Conservation (phyloP, 352 stramenopile genomes). For the Phytophthora cactorum region DNA sequence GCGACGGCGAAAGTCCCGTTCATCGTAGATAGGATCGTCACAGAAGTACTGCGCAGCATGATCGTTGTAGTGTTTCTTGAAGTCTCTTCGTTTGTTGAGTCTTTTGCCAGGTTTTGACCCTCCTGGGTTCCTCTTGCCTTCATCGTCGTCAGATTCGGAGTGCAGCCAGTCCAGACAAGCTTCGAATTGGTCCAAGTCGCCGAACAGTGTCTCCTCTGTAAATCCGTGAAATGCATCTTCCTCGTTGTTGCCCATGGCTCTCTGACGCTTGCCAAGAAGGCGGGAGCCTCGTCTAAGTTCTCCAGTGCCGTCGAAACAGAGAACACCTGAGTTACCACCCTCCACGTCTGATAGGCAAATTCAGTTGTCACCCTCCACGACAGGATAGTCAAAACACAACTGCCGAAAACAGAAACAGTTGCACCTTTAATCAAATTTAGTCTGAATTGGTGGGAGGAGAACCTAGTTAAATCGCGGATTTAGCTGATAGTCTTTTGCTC, state of each 20-base stretch:
- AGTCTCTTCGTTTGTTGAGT: not conserved
- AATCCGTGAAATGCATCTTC: not conserved
- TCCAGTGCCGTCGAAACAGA: not conserved
- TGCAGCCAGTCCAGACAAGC: not conserved
- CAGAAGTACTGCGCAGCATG: not conserved
- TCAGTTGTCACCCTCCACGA: not conserved
- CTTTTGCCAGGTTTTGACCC: not conserved
- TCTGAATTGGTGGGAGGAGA: not conserved
- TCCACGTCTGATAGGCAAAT: not conserved
- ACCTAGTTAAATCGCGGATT: not conserved
- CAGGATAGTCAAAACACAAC: not conserved
- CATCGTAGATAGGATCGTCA: not conserved
- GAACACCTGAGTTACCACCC: not conserved
- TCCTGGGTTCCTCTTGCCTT: not conserved
- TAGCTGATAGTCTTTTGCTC: not conserved
- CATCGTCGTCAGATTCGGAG: not conserved
- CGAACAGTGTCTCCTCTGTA: not conserved
- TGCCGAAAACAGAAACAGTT: not conserved
- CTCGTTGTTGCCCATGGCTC: not conserved
- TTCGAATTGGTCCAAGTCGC: not conserved
- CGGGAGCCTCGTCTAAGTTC: not conserved
- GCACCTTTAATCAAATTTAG: not conserved
- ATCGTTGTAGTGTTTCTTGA: not conserved
- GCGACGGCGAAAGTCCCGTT: not conserved
- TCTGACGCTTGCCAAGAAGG: not conserved